These are phyloP conservation scores for Alternaria atra DNA, from an alignment of 2,329 filamentous ascomycete species.

Conservation along the genomic window DNA sequence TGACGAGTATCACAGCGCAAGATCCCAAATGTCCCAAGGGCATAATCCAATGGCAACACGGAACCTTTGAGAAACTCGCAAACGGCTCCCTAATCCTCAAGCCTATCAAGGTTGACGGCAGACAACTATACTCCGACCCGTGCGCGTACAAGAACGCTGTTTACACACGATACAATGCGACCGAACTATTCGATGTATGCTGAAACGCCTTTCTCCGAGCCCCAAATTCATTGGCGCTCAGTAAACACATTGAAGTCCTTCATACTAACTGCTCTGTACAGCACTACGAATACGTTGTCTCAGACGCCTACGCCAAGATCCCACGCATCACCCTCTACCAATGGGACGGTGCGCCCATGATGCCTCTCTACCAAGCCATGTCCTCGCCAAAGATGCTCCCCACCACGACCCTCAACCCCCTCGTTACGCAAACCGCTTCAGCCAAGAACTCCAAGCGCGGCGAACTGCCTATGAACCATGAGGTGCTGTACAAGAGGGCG, in stretches of 20 bases:
- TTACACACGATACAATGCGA: slow-evolving; percentile 74
- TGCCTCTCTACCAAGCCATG: slow-evolving; percentile 73
- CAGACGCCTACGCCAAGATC: slow-evolving; percentile 69
- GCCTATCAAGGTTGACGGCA: slow-evolving; percentile 72
- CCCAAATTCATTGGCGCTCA: not conserved
- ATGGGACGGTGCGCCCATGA: slow-evolving; percentile 70
- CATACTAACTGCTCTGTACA: slow-evolving; percentile 25
- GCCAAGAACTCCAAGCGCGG: slow-evolving; percentile 50
- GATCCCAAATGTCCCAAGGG: slow-evolving; percentile 69
- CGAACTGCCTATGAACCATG: slow-evolving; percentile 53
- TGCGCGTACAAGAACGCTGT: slow-evolving; percentile 64
- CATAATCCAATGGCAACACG: slow-evolving; percentile 79
- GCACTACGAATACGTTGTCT: slow-evolving; percentile 56
- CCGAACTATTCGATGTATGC: slow-evolving; percentile 68
- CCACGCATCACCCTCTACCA: slow-evolving; percentile 70
- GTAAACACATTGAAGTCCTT: not conserved
- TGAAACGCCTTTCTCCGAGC: not conserved
- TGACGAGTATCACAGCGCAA: slow-evolving; percentile 57
- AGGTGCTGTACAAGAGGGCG: slow-evolving; percentile 47
- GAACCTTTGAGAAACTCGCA: slow-evolving; percentile 64
- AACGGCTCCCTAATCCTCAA: slow-evolving; percentile 68
- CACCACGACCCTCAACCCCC: slow-evolving; percentile 70
- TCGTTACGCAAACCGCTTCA: slow-evolving; percentile 47
- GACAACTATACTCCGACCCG: slow-evolving; percentile 72
- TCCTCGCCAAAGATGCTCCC: slow-evolving; percentile 74